Conservation (phyloP, 1,284 basidiomycete genomes). For the Heimioporus punctisporus region DNA sequence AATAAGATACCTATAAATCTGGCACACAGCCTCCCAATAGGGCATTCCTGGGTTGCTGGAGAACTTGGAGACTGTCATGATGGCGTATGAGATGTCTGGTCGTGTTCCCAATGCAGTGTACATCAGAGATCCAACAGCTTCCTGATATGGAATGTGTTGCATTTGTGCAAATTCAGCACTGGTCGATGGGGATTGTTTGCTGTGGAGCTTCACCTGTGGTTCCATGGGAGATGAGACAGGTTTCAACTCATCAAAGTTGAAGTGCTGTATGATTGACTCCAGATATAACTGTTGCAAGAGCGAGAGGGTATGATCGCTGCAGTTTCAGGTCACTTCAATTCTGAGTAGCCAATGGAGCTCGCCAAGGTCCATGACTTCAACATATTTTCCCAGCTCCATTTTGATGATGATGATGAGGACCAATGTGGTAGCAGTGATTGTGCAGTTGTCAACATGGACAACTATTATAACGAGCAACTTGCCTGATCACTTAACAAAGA, state of each 20-base stretch:
- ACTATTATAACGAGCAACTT: background rate
- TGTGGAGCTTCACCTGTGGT: conserved; percentile 15
- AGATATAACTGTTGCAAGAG: conserved; percentile 31
- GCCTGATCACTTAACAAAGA: background rate
- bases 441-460: background rate
- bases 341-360: conserved; percentile 21
- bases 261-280: background rate
- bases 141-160: too few species aligned
- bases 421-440: background rate
- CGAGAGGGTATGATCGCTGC: conserved; percentile 9
- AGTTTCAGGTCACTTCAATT: conserved; percentile 25
- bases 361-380: background rate
- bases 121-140: conserved; percentile 6
- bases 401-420: background rate
- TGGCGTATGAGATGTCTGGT: conserved; percentile 33
- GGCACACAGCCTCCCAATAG: background rate
- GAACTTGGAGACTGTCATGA: conserved; percentile 18
- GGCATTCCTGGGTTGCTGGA: background rate
- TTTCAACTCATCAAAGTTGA: conserved; percentile 19
- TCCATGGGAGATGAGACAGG: conserved; percentile 29
- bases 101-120: conserved; percentile 27
- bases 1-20: conserved; percentile 8
- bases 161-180: background rate
- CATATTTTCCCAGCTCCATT: background rate
- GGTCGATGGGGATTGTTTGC: background rate